These are phyloP conservation scores for Leucocoprinus sp. DNA, from an alignment of 768 basidiomycete species.

Conservation along the genomic window DNA sequence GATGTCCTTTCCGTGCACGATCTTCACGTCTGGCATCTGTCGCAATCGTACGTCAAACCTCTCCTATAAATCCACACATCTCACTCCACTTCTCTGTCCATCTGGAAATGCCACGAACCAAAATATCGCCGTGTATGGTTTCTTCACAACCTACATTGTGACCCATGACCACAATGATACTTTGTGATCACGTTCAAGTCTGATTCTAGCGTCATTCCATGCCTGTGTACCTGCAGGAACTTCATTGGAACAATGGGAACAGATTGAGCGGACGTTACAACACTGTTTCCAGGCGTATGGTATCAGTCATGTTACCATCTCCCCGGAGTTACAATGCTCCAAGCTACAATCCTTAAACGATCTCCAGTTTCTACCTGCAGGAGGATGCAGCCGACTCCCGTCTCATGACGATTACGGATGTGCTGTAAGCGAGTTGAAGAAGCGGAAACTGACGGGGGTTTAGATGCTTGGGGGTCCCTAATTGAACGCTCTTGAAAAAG, in stretches of 20 bases:
- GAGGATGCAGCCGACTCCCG: constrained; percentile 25
- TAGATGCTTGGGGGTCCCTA: too few relatives aligned
- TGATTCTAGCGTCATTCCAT: constrained; percentile 46
- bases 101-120: constrained; percentile 1
- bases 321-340: constrained; percentile 35
- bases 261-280: constrained; percentile 38
- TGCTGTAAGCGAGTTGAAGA: constrained; percentile 30
- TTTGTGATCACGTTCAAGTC: constrained; percentile 18
- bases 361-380: constrained; percentile 16
- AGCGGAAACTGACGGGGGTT: constrained; percentile 18
- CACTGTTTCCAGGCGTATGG: constrained; percentile 47
- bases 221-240: constrained; percentile 42
- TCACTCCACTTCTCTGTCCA: neutral
- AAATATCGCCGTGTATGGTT: neutral
- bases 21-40: constrained; percentile 48
- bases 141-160: constrained; percentile 3
- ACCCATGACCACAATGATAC: neutral
- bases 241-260: constrained; percentile 41
- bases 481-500: neutral
- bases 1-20: constrained; percentile 42
- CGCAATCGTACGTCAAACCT: constrained; percentile 36
- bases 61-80: constrained; percentile 2
- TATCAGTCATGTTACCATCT: constrained; percentile 47
- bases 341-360: constrained; percentile 22
- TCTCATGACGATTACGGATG: constrained; percentile 37